These are phyloP conservation scores for Litsea cubeba DNA, from an alignment of 164 flowering plant genomes.

Conservation along the genomic window DNA sequence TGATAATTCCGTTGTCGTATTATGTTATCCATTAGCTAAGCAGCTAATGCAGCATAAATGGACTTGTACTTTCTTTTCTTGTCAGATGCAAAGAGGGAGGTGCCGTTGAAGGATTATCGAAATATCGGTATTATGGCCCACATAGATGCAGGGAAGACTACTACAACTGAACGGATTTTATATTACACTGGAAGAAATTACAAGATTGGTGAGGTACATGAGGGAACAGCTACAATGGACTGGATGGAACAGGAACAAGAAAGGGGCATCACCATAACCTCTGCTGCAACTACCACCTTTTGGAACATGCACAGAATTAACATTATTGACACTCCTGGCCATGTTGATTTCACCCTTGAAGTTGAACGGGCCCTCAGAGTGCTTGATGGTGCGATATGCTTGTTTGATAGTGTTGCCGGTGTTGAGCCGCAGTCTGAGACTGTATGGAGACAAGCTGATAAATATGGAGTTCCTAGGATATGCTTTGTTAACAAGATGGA, in stretches of 20 bases:
- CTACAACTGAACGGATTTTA: constrained; percentile 83
- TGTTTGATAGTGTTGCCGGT: constrained; percentile 98
- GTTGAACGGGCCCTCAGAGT: constrained; percentile 98
- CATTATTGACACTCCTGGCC: constrained; percentile 97
- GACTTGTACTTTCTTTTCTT: background rate
- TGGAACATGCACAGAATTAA: constrained; percentile 90
- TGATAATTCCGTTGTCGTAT: background rate
- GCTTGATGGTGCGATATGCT: constrained; percentile 90
- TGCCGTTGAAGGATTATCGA: constrained; percentile 77
- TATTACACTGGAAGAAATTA: constrained; percentile 93
- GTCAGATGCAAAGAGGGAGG: constrained; percentile 52
- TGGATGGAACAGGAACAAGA: constrained; percentile 99
- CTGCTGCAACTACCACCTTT: constrained; percentile 91
- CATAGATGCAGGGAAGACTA: constrained; percentile 98
- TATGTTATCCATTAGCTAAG: background rate
- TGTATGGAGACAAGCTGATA: constrained; percentile 98
- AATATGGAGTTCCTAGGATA: constrained; percentile 89
- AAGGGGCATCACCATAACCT: constrained; percentile 95
- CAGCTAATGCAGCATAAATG: background rate
- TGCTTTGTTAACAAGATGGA: constrained; percentile 99
- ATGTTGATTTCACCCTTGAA: constrained; percentile 97
- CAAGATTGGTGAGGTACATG: constrained; percentile 96
- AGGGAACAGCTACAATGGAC: constrained; percentile 98
- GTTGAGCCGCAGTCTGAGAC: constrained; percentile 99
- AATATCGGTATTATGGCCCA: constrained; percentile 99